Evolutionary conservation across 1,139 yeast species (phyloP), one percentile per base, ranked within the genome.

Genomic region (Sugiyamaella sp.): DNA sequence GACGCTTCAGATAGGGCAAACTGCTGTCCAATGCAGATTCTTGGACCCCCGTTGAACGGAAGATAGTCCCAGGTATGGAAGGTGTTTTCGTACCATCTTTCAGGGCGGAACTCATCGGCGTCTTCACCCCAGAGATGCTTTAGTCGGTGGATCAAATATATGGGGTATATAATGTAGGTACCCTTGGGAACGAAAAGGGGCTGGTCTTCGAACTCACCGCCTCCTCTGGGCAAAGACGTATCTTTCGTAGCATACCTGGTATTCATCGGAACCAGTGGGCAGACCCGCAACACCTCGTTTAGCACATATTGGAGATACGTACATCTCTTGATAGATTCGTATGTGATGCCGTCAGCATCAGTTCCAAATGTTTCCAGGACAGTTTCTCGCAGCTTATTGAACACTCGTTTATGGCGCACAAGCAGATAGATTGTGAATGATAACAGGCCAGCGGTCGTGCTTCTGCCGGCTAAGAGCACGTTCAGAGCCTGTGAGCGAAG

Each of bases 31-130:
- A 80, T 69, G 62, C 85, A 81, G 53, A 80, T 80, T 54, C 85
- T 70, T 27, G 85, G 85, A 4, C 85, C 85, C 44, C 84, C 85
- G 60, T 80, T 80, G 70, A 80, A 80, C 3, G 84, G 84, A 22
- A 80, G 65, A 63, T 70, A 80, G 12, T 77, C 79, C 83, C 84
- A 80, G 35, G 61, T 60, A 54, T 56, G 67, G 25, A 16, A 32
- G 10, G 40, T 8, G 8, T 46, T 58, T 24, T 55, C 58, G 3
- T 46, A 55, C 84, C 84, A 80, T 60, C 84, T 71, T 59, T 80
- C 84, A 3, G 85, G 85, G 42, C 71, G 69, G 66, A 78, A 81
- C 40, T 64, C 77, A 2, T 61, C 57, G 5, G 81, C 75, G 57
- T 80, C 82, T 47, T 74, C 69, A 38, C 85, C 85, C 70, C 78